These are phyloP conservation scores for Leccinum truebloodii DNA, from an alignment of 768 basidiomycete species.

Conservation along the genomic window DNA sequence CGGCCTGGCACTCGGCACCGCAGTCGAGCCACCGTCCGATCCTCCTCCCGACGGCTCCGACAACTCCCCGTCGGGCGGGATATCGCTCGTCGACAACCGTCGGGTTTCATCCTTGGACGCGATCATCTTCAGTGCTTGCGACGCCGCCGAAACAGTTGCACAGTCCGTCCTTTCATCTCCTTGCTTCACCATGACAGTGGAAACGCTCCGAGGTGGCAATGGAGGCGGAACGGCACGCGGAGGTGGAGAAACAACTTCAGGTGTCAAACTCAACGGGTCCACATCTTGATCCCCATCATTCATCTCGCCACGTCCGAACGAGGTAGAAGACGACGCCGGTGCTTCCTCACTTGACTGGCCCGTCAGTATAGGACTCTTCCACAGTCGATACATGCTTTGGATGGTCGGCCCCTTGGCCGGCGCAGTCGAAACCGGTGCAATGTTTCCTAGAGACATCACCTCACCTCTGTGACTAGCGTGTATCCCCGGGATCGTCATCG, in stretches of 20 bases:
- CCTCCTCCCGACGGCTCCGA: constrained; percentile 1
- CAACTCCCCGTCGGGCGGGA: constrained; percentile 8
- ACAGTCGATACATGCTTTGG: constrained; percentile 71
- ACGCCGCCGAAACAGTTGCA: constrained; percentile 41
- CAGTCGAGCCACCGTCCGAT: constrained; percentile 8
- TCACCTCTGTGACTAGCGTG: constrained; percentile 84
- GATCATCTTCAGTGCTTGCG: constrained; percentile 59
- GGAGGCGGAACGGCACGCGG: constrained; percentile 38
- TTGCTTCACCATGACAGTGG: constrained; percentile 34
- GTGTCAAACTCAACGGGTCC: constrained; percentile 28
- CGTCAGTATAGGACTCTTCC: constrained; percentile 54
- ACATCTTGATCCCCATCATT: constrained; percentile 33
- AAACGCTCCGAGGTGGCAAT: constrained; percentile 42
- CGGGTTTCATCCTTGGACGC: constrained; percentile 46
- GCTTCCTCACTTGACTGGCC: constrained; percentile 29
- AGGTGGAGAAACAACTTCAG: constrained; percentile 22
- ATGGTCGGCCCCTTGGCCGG: constrained; percentile 53
- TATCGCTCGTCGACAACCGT: constrained; percentile 19
- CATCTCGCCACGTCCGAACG: constrained; percentile 12
- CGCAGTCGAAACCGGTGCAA: constrained; percentile 47
- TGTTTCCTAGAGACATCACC: constrained; percentile 82
- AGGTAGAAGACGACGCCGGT: constrained; percentile 9
- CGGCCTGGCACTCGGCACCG: constrained; percentile 1
- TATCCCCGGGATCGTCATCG: constrained; percentile 87
- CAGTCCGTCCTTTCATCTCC: constrained; percentile 29